These are phyloP conservation scores for Backusella australiensis DNA, from an alignment of 192 early-diverging fungal species.

Conservation along the genomic window DNA sequence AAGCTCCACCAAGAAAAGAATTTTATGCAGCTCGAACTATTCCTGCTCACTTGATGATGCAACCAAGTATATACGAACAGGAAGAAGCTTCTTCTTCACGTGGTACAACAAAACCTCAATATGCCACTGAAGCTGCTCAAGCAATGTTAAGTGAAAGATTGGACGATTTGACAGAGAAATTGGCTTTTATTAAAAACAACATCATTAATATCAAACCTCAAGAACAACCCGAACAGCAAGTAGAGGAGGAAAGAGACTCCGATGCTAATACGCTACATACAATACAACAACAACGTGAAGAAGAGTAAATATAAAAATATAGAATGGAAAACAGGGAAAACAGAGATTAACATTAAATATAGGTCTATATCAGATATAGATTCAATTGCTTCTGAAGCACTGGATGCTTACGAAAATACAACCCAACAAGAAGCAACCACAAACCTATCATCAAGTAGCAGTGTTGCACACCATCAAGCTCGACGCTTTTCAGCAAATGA, in stretches of 20 bases:
- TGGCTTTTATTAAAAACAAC: conserved; percentile 27
- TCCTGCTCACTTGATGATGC: conserved; percentile 6
- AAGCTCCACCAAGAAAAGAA: conserved; percentile 1
- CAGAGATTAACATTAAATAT: neutral
- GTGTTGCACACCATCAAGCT: neutral
- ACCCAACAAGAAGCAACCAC: neutral
- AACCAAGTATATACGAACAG: neutral
- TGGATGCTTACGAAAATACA: conserved; percentile 19
- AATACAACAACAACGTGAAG: neutral
- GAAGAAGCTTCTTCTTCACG: neutral
- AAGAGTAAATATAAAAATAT: neutral
- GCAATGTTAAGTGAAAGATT: conserved; percentile 20
- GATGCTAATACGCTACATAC: conserved; percentile 13
- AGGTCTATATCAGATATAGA: conserved; percentile 23
- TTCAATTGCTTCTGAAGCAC: conserved; percentile 25
- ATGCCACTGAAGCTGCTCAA: conserved; percentile 8
- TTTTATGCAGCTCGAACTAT: conserved; percentile 23
- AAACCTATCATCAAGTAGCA: neutral
- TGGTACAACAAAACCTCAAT: conserved; percentile 4
- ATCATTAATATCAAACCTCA: conserved; percentile 23
- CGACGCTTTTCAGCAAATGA: conserved; percentile 4
- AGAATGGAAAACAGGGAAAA: neutral
- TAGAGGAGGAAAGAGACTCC: neutral
- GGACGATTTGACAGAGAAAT: conserved; percentile 32
- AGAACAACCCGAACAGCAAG: neutral